phyloP scores from a whole-genome alignment of 164 flowering plant genomes.

The Pachysandra terminalis region DNA sequence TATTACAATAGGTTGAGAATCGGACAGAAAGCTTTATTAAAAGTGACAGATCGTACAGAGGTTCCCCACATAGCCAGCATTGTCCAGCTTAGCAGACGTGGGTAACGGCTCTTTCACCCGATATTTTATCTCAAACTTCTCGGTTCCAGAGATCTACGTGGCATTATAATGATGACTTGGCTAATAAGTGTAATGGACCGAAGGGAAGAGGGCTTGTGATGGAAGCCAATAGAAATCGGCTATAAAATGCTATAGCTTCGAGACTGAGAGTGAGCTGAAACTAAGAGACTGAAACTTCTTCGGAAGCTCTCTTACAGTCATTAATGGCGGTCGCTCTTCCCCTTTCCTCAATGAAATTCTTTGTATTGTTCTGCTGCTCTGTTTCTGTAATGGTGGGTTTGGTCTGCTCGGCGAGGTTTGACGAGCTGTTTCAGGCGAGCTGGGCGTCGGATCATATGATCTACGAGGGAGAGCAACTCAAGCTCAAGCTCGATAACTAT shows the following conservation, averaged over 20 bases:
- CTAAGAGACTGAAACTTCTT: neutral
- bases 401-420: slow-evolving; percentile 48
- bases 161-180: slow-evolving; percentile 12
- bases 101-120: slow-evolving; percentile 43
- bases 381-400: slow-evolving; percentile 23
- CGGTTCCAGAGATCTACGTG: slow-evolving; percentile 19
- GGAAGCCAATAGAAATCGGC: neutral
- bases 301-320: slow-evolving; percentile 4
- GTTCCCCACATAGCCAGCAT: slow-evolving; percentile 14
- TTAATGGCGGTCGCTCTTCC: slow-evolving; percentile 5
- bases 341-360: slow-evolving; percentile 1
- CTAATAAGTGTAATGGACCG: neutral
- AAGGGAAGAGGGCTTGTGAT: neutral
- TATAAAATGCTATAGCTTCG: too few species aligned
- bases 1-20: neutral
- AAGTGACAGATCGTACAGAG: slow-evolving; percentile 25
- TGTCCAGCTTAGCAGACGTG: slow-evolving; percentile 26
- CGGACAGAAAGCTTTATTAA: slow-evolving; percentile 12
- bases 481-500: slow-evolving; percentile 74
- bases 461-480: slow-evolving; percentile 67
- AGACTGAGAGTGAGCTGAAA: too few species aligned
- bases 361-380: slow-evolving; percentile 14
- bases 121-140: slow-evolving; percentile 9
- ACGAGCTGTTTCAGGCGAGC: slow-evolving; percentile 70
- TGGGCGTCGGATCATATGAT: slow-evolving; percentile 80